These are phyloP conservation scores for Pyracantha coccinea DNA, from an alignment of 331 rosid genomes.

Conservation along the genomic window DNA sequence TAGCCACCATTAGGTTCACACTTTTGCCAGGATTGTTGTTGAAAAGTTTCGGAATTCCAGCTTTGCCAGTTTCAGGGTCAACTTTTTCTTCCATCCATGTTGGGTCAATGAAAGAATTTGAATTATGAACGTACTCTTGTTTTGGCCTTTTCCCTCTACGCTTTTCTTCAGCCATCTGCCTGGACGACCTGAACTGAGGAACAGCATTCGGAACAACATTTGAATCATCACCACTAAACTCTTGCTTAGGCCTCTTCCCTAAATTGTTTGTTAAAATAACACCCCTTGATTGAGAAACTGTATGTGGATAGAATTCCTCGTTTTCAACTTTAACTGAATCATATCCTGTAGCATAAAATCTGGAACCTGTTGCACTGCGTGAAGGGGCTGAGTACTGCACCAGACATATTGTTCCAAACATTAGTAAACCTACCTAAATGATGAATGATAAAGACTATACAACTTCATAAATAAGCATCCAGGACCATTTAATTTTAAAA, in stretches of 20 bases:
- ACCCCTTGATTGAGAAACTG: slow-evolving; percentile 30
- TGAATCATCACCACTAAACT: background rate
- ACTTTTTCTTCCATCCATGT: slow-evolving; percentile 54
- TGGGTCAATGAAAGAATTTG: slow-evolving; percentile 23
- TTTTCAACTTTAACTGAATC: slow-evolving; percentile 40
- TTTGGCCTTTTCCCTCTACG: slow-evolving; percentile 33
- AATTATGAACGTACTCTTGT: slow-evolving; percentile 32
- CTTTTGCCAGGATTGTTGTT: slow-evolving; percentile 33
- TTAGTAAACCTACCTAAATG: background rate
- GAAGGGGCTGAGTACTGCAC: slow-evolving; percentile 26
- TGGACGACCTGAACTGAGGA: slow-evolving; percentile 10
- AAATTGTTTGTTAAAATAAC: slow-evolving; percentile 14
- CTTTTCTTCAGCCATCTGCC: background rate
- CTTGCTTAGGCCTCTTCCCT: slow-evolving; percentile 24
- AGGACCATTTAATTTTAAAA: background rate
- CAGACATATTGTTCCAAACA: slow-evolving; percentile 5
- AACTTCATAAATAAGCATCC: background rate
- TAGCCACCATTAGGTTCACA: slow-evolving; percentile 33
- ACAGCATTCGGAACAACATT: background rate
- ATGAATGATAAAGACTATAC: background rate
- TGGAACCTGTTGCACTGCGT: background rate
- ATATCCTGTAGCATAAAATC: slow-evolving; percentile 14
- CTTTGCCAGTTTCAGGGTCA: slow-evolving; percentile 21
- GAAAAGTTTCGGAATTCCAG: slow-evolving; percentile 24
- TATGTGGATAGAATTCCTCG: slow-evolving; percentile 23